phyloP scores from a whole-genome alignment of 75 land plant genomes.

The Chamaecyparis obtusa region DNA sequence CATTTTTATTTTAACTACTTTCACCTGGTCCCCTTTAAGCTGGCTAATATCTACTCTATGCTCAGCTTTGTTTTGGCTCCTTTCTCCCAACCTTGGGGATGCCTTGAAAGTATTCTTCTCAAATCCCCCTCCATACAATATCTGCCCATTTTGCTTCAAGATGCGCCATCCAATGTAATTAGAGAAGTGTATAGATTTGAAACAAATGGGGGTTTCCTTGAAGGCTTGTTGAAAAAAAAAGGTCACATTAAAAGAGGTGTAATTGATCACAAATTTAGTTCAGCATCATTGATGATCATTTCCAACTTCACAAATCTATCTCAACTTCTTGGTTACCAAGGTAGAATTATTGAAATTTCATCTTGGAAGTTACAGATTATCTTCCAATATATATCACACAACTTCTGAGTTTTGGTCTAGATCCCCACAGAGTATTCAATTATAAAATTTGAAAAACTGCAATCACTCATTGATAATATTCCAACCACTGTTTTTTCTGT shows the following conservation, averaged over 20 bases:
- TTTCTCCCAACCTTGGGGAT: too few relatives aligned
- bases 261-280: background rate
- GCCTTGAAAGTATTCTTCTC: background rate
- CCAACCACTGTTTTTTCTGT: background rate
- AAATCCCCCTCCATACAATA: background rate
- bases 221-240: background rate
- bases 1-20: too few relatives aligned
- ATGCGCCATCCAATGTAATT: background rate
- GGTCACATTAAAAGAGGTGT: background rate
- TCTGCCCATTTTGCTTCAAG: background rate
- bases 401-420: background rate
- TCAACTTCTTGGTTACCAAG: background rate
- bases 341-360: background rate
- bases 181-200: background rate
- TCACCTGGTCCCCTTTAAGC: too few relatives aligned
- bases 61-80: too few relatives aligned
- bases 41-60: too few relatives aligned
- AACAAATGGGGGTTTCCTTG: background rate
- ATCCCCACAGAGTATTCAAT: background rate
- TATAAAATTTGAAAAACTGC: background rate
- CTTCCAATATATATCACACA: background rate
- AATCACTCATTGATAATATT: background rate
- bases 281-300: background rate
- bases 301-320: background rate
- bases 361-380: background rate